Evolutionary conservation across 2,329 filamentous ascomycete species (phyloP), one percentile per base, ranked within the genome.

Genomic region (Aschersonia sp.): DNA sequence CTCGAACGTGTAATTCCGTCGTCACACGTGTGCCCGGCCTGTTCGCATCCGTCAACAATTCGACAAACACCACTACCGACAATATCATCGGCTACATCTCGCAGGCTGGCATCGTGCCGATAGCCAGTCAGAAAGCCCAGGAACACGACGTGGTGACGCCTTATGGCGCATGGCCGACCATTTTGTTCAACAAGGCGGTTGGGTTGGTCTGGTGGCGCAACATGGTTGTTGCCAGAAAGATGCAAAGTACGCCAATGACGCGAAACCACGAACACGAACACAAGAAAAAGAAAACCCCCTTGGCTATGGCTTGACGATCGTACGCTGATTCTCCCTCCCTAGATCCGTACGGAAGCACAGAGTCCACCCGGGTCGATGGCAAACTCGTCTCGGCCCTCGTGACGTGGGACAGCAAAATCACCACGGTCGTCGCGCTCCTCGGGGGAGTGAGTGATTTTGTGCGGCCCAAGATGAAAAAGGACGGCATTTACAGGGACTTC

Each of bases 361-460:
- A 69, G 51, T 63, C 64, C 1, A 63, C 63, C 5, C 56, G 63
- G 12, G 52, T 65, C 1, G 66, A 69, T 45, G 67, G 67, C 8
- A 57, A 62, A 9, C 56, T 58, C 0, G 60, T 66, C 14, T 67
- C 65, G 1, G 62, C 63, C 1, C 60, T 69, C 5, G 56, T 69
- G 3, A 67, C 64, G 1, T 69, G 67, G 67, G 67, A 69, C 46
- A 68, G 65, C 52, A 69, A 69, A 47, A 55, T 69, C 6, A 64
- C 64, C 8, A 69, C 65, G 0, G 65, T 68, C 0, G 55, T 61
- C 14, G 60, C 66, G 0, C 54, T 69, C 0, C 52, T 68, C 4
- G 66, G 65, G 2, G 67, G 66, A 0, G 63, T 66, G 1, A 53
- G 55, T 9, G 60, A 66, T 42, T 54, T 68, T 29, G 66, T 67